Percentiles rank a stretch among this genome's conserved stretches.
These are phyloP conservation scores for Suhomyces kunorum DNA, from an alignment of 1,139 yeast genomes.

Conservation along the genomic window DNA sequence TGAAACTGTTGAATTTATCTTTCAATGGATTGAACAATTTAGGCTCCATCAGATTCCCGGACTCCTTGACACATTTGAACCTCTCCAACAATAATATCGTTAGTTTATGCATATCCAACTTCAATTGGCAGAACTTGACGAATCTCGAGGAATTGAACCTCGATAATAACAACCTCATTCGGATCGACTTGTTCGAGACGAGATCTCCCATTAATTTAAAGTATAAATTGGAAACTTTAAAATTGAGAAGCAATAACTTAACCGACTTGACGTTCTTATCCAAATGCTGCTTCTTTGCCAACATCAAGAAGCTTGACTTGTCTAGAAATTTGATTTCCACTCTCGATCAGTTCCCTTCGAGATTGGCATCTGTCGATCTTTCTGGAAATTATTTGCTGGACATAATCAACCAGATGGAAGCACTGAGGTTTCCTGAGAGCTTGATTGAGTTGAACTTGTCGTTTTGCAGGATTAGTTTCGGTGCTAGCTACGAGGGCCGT, in stretches of 20 bases:
- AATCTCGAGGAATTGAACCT: conserved; percentile 23
- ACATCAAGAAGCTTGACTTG: conserved; percentile 22
- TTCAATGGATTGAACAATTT: conserved; percentile 24
- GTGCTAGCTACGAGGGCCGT: not conserved
- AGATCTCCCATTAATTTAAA: not conserved
- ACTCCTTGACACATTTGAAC: conserved; percentile 18
- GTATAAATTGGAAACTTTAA: conserved; percentile 6
- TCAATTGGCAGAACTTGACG: conserved; percentile 13
- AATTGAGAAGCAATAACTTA: conserved; percentile 27
- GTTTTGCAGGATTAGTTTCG: conserved; percentile 16
- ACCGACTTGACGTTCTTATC: conserved; percentile 12
- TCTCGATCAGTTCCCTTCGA: conserved; percentile 18
- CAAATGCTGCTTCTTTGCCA: conserved; percentile 13
- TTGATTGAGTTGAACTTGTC: conserved; percentile 20
- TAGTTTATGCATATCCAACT: conserved; percentile 14
- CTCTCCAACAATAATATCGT: conserved; percentile 26
- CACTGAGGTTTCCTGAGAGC: conserved; percentile 16
- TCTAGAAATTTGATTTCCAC: conserved; percentile 26
- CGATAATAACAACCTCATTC: conserved; percentile 26
- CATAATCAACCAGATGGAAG: conserved; percentile 12
- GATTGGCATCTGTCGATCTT: conserved; percentile 19
- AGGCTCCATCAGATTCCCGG: conserved; percentile 13
- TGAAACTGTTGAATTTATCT: conserved; percentile 24
- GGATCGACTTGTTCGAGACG: conserved; percentile 5
- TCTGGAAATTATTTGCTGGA: conserved; percentile 24